Base-by-base conservation (phyloP, 768 basidiomycete genomes). In the Chalciporus pseudorubinellus region DNA sequence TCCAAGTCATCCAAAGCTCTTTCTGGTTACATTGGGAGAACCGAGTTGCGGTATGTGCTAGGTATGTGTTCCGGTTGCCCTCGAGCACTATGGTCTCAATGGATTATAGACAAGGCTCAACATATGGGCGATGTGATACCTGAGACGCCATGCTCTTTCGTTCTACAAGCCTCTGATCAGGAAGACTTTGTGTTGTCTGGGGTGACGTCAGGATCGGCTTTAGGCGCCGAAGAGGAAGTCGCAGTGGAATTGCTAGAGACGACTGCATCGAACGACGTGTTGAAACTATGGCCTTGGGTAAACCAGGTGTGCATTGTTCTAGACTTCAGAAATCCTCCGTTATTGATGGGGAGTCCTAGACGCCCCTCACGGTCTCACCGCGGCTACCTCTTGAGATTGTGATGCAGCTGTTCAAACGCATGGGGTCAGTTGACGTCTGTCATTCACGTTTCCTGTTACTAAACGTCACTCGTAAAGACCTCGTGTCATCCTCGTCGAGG, bases 331-430 rank as follows among this genome's bases (percentile, higher is more conserved):
- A 26, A 43, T 50, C 11, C 41, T 56, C 24, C 20, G 1, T 29
- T 20, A 20, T 44, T 44, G 19, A 54, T 49, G 44, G 53, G 6
- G 41, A 22, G 33, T 44, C 45, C 43, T 33, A 99, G 97, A 95
- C 93, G 0, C 94, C 95, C 1, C 79, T 99, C 62, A 93, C 91
- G 0, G 94, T 97, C 11, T 87, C 93, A 6, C 87, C 93, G 1
- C 90, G 91, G 56, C 78, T 97, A 36, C 93, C 94, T 1, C 75
- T 99, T 39, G 97, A 99, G 68, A 93, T 98, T 48, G 92, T 95
- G 8, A 92, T 97, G 89, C 93, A 99, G 64, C 72, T 99, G 22
- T 99, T 98, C 77, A 92, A 95, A 66, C 81, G 92, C 41, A 91
- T 99, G 88, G 97, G 97, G 97, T 97, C 63, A 59, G 92, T 77